Percentiles rank a stretch among this genome's conserved stretches.
These are phyloP conservation scores for Zea mays DNA, from an alignment of 176 grass and related monocot genomes.

Conservation along the genomic window DNA sequence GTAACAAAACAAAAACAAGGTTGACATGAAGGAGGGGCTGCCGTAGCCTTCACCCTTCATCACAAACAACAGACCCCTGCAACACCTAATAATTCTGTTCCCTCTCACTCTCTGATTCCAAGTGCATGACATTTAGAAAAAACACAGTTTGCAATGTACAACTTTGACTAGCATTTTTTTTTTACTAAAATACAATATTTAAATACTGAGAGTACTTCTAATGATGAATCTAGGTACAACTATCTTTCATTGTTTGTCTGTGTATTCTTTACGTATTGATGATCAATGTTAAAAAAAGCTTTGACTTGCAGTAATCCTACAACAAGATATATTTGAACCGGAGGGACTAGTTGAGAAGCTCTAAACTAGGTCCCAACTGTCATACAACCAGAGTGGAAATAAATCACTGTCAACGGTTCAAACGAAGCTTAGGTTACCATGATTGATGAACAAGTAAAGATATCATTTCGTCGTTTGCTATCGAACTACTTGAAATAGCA, in stretches of 20 bases:
- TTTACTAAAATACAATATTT: background rate
- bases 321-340: background rate
- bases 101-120: background rate
- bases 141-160: background rate
- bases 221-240: background rate
- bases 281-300: background rate
- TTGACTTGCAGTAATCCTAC: background rate
- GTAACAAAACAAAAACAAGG: background rate
- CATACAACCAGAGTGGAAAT: constrained; percentile 25
- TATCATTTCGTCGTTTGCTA: background rate
- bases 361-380: constrained; percentile 16
- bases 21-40: background rate
- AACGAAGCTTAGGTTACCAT: background rate
- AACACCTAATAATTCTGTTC: constrained; percentile 5
- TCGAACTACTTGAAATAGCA: background rate
- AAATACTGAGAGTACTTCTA: background rate
- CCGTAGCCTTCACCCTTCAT: constrained; percentile 17
- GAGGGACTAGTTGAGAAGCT: background rate
- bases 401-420: background rate
- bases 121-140: background rate
- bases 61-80: background rate
- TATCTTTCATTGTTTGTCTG: background rate
- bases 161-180: background rate
- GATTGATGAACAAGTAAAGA: background rate
- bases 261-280: background rate